Percentiles rank a stretch among this genome's conserved stretches.
These are phyloP conservation scores for Trichoderma sp. DNA, from an alignment of 2,329 filamentous ascomycete genomes.

Conservation along the genomic window DNA sequence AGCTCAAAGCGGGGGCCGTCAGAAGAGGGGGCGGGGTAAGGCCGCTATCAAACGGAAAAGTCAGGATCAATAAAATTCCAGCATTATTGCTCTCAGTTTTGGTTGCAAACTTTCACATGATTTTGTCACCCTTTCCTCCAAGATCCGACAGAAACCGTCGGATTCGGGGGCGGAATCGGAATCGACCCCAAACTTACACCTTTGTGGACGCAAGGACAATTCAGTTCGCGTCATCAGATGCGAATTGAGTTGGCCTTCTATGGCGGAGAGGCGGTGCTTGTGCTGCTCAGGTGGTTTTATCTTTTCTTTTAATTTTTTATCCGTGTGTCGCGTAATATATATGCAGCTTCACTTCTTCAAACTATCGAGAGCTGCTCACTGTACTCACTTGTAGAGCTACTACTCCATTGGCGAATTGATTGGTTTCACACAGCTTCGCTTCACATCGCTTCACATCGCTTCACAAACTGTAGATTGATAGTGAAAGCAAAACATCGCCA, in stretches of 20 bases:
- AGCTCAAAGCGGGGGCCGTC: neutral
- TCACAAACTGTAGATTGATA: neutral
- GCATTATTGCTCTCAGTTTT: neutral
- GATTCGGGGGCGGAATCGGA: slow-evolving; percentile 17
- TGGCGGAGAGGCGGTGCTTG: neutral
- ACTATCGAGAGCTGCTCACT: neutral
- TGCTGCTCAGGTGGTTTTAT: neutral
- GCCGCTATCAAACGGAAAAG: neutral
- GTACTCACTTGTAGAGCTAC: neutral
- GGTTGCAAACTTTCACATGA: neutral
- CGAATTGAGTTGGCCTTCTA: neutral
- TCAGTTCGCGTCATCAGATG: slow-evolving; percentile 12
- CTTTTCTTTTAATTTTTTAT: neutral
- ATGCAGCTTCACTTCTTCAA: neutral
- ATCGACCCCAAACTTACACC: neutral
- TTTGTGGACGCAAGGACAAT: neutral
- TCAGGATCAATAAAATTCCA: neutral
- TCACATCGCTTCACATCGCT: neutral
- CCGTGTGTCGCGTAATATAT: neutral
- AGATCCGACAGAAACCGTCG: slow-evolving; percentile 14
- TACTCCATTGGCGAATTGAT: neutral
- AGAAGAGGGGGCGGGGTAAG: neutral
- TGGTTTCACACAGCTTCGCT: neutral
- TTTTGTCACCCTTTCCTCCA: neutral
- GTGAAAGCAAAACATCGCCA: slow-evolving; percentile 21